These are phyloP conservation scores for Colletotrichum sp. DNA, from an alignment of 2,329 filamentous ascomycete species.

Conservation along the genomic window DNA sequence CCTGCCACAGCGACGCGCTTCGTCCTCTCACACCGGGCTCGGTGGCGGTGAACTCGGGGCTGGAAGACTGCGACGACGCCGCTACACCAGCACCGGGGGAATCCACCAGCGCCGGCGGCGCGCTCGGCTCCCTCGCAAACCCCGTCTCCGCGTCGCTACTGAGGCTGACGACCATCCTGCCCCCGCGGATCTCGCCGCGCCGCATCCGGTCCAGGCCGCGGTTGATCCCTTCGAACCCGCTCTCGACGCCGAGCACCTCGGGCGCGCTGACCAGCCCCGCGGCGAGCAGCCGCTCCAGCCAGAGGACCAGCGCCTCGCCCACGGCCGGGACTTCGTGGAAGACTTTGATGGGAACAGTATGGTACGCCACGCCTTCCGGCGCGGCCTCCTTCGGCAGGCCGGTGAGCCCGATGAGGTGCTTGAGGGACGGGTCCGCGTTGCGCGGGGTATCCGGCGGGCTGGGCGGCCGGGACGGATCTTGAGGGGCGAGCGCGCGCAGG, in stretches of 20 bases:
- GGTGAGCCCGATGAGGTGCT: constrained; percentile 71
- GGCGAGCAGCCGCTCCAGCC: constrained; percentile 71
- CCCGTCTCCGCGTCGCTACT: not conserved
- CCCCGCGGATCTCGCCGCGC: constrained; percentile 69
- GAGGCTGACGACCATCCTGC: constrained; percentile 65
- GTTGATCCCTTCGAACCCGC: constrained; percentile 72
- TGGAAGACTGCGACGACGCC: not conserved
- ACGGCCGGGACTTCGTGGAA: constrained; percentile 72
- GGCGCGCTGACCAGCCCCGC: constrained; percentile 60
- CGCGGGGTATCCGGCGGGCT: constrained; percentile 45
- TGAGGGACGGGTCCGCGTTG: constrained; percentile 27
- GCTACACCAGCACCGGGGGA: not conserved
- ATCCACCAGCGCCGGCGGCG: not conserved
- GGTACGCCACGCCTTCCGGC: constrained; percentile 54
- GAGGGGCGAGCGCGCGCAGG: constrained; percentile 52
- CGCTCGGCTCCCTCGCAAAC: not conserved
- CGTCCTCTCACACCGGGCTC: not conserved
- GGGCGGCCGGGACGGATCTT: constrained; percentile 28
- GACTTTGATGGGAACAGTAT: constrained; percentile 76
- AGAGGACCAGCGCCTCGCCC: constrained; percentile 66
- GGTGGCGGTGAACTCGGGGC: constrained; percentile 9
- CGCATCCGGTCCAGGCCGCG: constrained; percentile 69
- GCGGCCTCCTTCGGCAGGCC: constrained; percentile 66
- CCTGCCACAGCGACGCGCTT: constrained; percentile 11
- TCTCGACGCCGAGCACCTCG: constrained; percentile 67